These are phyloP conservation scores for Hypoxylon crocopeplum DNA, from an alignment of 495 filamentous ascomycete species.

Conservation along the genomic window DNA sequence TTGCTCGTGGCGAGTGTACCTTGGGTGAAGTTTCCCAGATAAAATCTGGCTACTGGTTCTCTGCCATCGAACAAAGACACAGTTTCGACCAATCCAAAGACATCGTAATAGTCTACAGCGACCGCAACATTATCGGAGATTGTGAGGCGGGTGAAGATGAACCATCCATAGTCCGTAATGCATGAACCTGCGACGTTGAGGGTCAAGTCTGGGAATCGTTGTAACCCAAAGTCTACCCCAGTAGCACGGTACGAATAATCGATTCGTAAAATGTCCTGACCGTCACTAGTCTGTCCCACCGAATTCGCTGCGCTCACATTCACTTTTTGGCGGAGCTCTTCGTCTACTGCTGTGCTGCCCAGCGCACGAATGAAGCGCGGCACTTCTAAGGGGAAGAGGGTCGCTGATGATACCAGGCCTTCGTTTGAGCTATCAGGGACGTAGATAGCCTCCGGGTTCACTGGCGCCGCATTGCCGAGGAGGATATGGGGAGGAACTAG, in stretches of 20 bases:
- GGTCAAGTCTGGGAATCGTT: constrained; percentile 37
- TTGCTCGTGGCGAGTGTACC: constrained; percentile 29
- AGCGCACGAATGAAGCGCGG: constrained; percentile 41
- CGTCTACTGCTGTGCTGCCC: constrained; percentile 28
- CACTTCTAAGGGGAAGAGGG: constrained; percentile 32
- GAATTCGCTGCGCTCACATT: constrained; percentile 7
- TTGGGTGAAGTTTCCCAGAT: background rate
- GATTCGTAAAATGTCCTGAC: constrained; percentile 29
- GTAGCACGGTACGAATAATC: constrained; percentile 43
- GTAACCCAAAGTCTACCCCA: constrained; percentile 46
- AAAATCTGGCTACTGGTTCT: constrained; percentile 20
- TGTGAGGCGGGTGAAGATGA: background rate
- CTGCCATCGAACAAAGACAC: constrained; percentile 26
- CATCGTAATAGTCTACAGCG: constrained; percentile 21
- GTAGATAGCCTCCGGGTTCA: constrained; percentile 36
- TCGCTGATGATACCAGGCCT: background rate
- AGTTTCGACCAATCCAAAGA: constrained; percentile 4
- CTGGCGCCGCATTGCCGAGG: constrained; percentile 37
- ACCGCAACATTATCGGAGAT: background rate
- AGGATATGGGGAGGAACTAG: constrained; percentile 37
- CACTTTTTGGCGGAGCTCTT: constrained; percentile 20
- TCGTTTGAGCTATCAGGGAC: constrained; percentile 16
- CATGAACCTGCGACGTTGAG: constrained; percentile 46
- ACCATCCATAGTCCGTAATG: constrained; percentile 43
- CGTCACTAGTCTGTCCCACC: constrained; percentile 15